A percentile compares a stretch with the other conserved stretches of the same genome.
Conservation (phyloP, 129 eudicot species). For the Flaveria sonorensis region DNA sequence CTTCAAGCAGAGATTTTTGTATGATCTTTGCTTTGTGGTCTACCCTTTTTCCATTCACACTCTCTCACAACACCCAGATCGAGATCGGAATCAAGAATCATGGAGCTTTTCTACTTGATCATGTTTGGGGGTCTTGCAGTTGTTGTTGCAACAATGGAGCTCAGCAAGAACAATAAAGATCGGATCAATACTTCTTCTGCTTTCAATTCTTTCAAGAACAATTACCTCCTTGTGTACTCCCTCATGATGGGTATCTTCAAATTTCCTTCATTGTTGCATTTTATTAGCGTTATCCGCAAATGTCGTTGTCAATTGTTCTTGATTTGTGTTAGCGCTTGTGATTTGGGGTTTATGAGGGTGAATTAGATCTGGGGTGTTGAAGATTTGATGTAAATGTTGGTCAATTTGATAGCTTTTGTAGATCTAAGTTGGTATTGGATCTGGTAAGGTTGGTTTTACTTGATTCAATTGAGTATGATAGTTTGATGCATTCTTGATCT, state of each 20-base stretch:
- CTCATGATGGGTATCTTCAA: constrained; percentile 86
- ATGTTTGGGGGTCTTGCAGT: constrained; percentile 73
- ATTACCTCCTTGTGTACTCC: constrained; percentile 92
- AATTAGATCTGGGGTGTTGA: constrained; percentile 38
- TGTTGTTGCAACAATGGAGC: constrained; percentile 76
- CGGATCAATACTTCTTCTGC: constrained; percentile 81
- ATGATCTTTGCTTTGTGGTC: constrained; percentile 6
- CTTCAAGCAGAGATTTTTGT: constrained; percentile 12
- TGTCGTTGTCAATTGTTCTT: constrained; percentile 19
- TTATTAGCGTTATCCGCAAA: neutral
- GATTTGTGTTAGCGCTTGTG: constrained; percentile 17
- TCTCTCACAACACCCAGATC: constrained; percentile 19
- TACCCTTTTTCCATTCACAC: constrained; percentile 35
- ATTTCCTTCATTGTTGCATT: constrained; percentile 7
- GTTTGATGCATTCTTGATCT: neutral
- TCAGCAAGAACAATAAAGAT: constrained; percentile 86
- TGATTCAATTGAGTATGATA: neutral
- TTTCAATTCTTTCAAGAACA: constrained; percentile 93
- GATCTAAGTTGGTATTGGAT: constrained; percentile 16
- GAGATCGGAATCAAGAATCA: constrained; percentile 29
- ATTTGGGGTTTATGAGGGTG: constrained; percentile 3
- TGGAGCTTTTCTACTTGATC: constrained; percentile 87
- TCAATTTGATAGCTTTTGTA: constrained; percentile 10
- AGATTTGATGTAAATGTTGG: constrained; percentile 24
- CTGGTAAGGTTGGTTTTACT: neutral